A percentile compares a stretch with the other conserved stretches of the same genome.
Evolutionary conservation across 164 flowering plant genomes (phyloP).

Genomic region (Macadamia integrifolia): DNA sequence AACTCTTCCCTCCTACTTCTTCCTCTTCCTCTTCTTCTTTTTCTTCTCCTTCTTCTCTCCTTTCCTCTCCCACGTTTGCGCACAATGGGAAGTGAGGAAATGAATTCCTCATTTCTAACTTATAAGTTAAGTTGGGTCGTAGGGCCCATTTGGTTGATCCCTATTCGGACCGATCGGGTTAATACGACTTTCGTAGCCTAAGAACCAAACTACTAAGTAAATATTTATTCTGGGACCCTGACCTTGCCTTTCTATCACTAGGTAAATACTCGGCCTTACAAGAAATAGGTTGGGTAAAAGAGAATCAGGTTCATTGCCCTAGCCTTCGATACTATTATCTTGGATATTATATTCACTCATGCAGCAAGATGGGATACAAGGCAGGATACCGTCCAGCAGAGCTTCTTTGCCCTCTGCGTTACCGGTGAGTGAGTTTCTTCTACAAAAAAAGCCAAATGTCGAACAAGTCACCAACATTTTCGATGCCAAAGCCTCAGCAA

Average conservation of each 20-base stretch:
- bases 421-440: conserved; percentile 53
- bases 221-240: conserved; percentile 98
- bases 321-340: conserved; percentile 88
- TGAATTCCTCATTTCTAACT: no score
- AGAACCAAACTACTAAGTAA: conserved; percentile 33
- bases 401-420: conserved; percentile 92
- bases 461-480: conserved; percentile 57
- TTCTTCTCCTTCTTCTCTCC: no score
- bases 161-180: no score
- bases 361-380: conserved; percentile 95
- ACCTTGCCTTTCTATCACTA: conserved; percentile 70
- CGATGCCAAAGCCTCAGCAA: conserved; percentile 61
- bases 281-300: conserved; percentile 83
- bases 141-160: no score
- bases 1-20: no score
- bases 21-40: no score
- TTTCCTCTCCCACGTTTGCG: no score
- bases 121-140: no score
- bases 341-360: conserved; percentile 92
- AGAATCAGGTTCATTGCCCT: conserved; percentile 60
- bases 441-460: conserved; percentile 27
- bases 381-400: conserved; percentile 90
- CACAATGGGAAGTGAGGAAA: no score
- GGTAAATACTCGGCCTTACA: conserved; percentile 88
- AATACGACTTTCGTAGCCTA: no score